Conservation (phyloP, 495 filamentous ascomycete species). For the Aspergillus cristatus region DNA sequence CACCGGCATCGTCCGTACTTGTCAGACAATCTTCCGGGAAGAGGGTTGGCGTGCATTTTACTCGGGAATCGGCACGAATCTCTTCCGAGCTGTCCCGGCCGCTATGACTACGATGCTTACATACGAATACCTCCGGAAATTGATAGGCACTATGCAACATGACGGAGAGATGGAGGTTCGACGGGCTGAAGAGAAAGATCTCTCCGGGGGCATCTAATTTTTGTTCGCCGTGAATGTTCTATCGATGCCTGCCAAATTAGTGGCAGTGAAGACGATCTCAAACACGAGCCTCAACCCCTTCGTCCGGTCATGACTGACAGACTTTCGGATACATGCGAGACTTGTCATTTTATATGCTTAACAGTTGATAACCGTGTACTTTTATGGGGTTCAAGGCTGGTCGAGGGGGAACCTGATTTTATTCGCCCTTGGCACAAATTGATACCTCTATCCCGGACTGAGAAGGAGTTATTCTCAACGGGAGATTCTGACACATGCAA, state of each 20-base stretch:
- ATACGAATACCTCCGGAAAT: slow-evolving; percentile 76
- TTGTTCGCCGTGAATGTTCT: not conserved
- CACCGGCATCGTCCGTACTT: slow-evolving; percentile 70
- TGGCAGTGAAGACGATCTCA: too few species aligned
- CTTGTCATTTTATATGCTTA: too few species aligned
- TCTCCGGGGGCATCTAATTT: slow-evolving; percentile 15
- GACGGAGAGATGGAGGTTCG: slow-evolving; percentile 35
- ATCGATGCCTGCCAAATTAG: not conserved
- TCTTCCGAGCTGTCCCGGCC: slow-evolving; percentile 89
- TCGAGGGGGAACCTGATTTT: too few species aligned
- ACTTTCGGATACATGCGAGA: too few species aligned
- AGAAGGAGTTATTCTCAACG: too few species aligned
- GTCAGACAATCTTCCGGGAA: slow-evolving; percentile 72
- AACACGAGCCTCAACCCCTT: too few species aligned
- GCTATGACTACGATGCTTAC: slow-evolving; percentile 97
- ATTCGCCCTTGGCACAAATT: too few species aligned
- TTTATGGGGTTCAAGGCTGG: too few species aligned
- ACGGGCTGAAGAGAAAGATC: slow-evolving; percentile 13
- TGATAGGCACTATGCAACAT: slow-evolving; percentile 38
- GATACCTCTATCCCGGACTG: too few species aligned
- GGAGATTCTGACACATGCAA: too few species aligned
- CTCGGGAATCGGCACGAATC: slow-evolving; percentile 94
- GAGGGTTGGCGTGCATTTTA: slow-evolving; percentile 98
- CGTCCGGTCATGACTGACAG: too few species aligned
- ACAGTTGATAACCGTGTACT: too few species aligned